A percentile compares a stretch with the other conserved stretches of the same genome.
These are phyloP conservation scores for Fusarium globosum DNA, from an alignment of 2,329 filamentous ascomycete species.

Conservation along the genomic window DNA sequence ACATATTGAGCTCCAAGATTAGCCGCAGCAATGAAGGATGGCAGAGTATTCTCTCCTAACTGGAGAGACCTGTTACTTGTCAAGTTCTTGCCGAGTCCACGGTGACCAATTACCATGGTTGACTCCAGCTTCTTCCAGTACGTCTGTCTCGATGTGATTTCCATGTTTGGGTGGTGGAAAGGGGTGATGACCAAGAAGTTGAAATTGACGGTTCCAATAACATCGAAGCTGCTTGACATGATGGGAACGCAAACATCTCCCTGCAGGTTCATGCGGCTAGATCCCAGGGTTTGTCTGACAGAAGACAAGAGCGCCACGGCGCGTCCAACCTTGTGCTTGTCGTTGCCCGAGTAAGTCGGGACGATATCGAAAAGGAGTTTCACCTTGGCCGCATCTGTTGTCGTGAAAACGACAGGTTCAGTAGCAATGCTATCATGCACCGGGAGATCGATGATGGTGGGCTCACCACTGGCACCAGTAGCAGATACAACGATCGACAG, in stretches of 20 bases:
- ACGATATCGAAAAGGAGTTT: constrained; percentile 95
- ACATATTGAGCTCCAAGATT: constrained; percentile 86
- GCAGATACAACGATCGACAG: constrained; percentile 92
- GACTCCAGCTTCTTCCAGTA: constrained; percentile 96
- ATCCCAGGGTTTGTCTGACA: constrained; percentile 83
- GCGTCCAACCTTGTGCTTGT: constrained; percentile 89
- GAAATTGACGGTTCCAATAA: constrained; percentile 96
- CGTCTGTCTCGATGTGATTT: constrained; percentile 87
- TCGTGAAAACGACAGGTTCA: constrained; percentile 90
- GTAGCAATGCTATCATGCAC: constrained; percentile 94
- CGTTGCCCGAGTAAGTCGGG: constrained; percentile 90
- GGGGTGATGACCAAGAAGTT: constrained; percentile 96
- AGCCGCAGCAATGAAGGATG: constrained; percentile 94
- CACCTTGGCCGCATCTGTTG: constrained; percentile 80
- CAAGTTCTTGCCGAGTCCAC: constrained; percentile 90
- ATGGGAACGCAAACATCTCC: constrained; percentile 94
- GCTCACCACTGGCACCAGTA: constrained; percentile 84
- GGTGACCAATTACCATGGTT: constrained; percentile 81
- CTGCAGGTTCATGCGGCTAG: constrained; percentile 89
- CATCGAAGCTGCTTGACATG: constrained; percentile 83
- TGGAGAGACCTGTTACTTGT: constrained; percentile 87
- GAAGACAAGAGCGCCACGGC: constrained; percentile 89
- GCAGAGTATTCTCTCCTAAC: constrained; percentile 94
- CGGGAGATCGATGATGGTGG: constrained; percentile 89
- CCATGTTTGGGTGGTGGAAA: constrained; percentile 94